Evolutionary conservation across 176 grass and related monocot genomes (phyloP).

Genomic region (Oryza nivara): DNA sequence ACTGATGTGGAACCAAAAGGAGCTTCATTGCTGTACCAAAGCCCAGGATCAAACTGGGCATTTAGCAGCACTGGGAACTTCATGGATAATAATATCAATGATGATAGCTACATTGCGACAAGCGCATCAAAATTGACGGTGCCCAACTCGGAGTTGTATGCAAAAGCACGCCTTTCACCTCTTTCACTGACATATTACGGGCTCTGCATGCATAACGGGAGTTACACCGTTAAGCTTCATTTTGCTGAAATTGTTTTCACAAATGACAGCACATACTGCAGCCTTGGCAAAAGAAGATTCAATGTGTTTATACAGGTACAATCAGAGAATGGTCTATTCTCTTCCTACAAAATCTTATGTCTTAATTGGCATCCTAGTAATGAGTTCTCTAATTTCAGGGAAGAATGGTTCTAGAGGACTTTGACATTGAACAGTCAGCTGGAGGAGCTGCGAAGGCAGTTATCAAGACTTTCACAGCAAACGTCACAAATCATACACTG

Average conservation of each 20-base stretch:
- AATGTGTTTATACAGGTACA: slow-evolving; percentile 91
- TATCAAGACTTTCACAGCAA: slow-evolving; percentile 63
- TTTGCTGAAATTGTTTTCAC: slow-evolving; percentile 89
- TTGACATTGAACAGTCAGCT: slow-evolving; percentile 70
- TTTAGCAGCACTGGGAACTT: slow-evolving; percentile 94
- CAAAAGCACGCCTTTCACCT: slow-evolving; percentile 79
- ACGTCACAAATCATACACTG: slow-evolving; percentile 66
- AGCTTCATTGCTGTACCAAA: slow-evolving; percentile 52
- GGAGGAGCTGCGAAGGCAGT: slow-evolving; percentile 57
- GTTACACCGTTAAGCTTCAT: slow-evolving; percentile 73
- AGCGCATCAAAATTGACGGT: slow-evolving; percentile 55
- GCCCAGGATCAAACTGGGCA: slow-evolving; percentile 75
- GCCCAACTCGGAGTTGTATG: slow-evolving; percentile 68
- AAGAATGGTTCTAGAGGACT: slow-evolving; percentile 82
- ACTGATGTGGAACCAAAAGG: slow-evolving; percentile 69
- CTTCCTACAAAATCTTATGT: neutral
- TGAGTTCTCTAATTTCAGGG: slow-evolving; percentile 53
- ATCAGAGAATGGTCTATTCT: neutral
- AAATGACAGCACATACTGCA: slow-evolving; percentile 75
- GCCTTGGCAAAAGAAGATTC: slow-evolving; percentile 90
- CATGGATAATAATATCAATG: slow-evolving; percentile 71
- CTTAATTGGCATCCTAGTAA: slow-evolving; percentile 23
- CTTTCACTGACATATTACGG: slow-evolving; percentile 93
- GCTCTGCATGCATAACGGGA: slow-evolving; percentile 83
- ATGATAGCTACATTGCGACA: slow-evolving; percentile 75